Conservation (phyloP, 306 rosid genomes). For the Lupinus albus region DNA sequence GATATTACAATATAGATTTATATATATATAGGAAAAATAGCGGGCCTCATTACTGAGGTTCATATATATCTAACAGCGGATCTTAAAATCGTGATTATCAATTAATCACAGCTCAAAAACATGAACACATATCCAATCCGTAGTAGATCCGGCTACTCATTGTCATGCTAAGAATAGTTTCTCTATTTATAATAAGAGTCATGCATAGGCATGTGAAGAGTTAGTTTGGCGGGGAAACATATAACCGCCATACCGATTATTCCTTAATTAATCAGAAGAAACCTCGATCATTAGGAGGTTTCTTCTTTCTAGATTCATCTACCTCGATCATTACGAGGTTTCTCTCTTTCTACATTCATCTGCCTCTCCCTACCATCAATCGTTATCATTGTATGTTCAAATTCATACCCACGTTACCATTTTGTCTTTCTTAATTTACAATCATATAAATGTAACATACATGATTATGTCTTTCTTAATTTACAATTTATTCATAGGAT, state of each 20-base stretch:
- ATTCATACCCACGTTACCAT: no score
- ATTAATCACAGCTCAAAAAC: no score
- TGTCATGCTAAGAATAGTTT: no score
- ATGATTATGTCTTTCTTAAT: neutral
- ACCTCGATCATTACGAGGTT: no score
- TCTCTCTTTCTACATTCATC: conserved; percentile 17
- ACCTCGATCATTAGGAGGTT: neutral
- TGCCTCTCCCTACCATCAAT: conserved; percentile 23
- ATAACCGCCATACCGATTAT: conserved; percentile 44
- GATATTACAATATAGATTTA: no score
- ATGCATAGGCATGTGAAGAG: neutral
- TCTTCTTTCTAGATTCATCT: neutral
- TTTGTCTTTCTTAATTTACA: neutral
- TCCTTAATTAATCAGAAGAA: conserved; percentile 37
- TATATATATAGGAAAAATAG: no score
- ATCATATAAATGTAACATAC: neutral
- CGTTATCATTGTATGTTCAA: conserved; percentile 32
- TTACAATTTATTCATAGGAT: neutral
- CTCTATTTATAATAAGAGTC: no score
- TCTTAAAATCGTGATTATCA: no score
- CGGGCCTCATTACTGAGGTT: no score
- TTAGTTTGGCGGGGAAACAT: conserved; percentile 42
- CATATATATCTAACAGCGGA: no score
- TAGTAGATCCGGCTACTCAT: no score
- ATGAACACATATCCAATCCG: no score